Base-by-base conservation (phyloP, 306 rosid species). In the Abrus pulchellus region DNA sequence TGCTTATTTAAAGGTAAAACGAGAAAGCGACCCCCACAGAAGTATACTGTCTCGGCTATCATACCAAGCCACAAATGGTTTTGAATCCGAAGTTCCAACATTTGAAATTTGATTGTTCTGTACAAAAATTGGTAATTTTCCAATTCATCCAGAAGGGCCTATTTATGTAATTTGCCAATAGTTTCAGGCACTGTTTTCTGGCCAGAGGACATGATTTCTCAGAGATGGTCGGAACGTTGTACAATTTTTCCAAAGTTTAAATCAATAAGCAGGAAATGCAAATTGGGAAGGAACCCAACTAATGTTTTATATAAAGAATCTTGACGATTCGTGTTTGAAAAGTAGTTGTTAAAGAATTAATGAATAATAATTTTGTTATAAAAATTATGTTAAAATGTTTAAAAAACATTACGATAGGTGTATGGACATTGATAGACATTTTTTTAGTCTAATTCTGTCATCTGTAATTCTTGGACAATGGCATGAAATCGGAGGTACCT, bases 11-110 rank as follows among this genome's bases (percentile, higher is more conserved):
- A 87, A 83, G 85, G 88, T 82, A 71, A 95, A 90, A 78, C 74
- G 94, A 77, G 93, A 95, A 38, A 80, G 66, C 0, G 96, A 95
- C 75, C 98, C 98, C 29, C 93, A 95, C 71, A 83, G 97, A 89
- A 71, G 83, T 68, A 32, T 90, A 60, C 54, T 82, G 71, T 54
- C 96, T 73, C 91, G 98, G 14, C 57, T 88, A n/a, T 60, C 84
- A 71, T 91, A 90, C 85, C 96, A 93, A 65, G 89, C 86, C 43
- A 71, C 76, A 1, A 88, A 88, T 75, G 96, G 94, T 43, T 83
- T 74, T 41, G 14, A 83, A 1, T 82, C 92, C n/a, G 88, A 91
- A 69, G 80, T 95, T 80, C 99, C 99, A 14, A 79, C 94, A 9
- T 95, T 95, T 81, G 90, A 95, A 69, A 72, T 93, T 55, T 93